Evolutionary conservation across 164 flowering plant genomes (phyloP).

Genomic region (Berberis thunbergii): DNA sequence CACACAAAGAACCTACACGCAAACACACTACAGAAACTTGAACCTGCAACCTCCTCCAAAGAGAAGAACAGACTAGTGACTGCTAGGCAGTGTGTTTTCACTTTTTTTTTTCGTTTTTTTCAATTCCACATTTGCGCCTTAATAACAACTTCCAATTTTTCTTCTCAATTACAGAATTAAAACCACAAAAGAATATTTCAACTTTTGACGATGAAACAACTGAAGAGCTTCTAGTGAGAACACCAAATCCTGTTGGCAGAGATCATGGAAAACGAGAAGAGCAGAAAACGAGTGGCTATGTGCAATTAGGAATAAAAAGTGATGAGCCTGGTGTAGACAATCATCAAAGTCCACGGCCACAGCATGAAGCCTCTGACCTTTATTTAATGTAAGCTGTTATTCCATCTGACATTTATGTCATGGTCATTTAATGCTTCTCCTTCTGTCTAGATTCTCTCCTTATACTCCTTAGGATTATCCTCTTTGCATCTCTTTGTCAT

Average conservation of each 20-base stretch:
- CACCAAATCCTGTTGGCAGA: slow-evolving; percentile 5
- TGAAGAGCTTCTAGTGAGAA: slow-evolving; percentile 7
- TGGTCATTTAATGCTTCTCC: neutral
- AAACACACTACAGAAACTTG: too few relatives aligned
- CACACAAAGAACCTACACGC: too few relatives aligned
- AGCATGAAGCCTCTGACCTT: slow-evolving; percentile 35
- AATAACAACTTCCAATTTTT: too few relatives aligned
- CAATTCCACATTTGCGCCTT: neutral
- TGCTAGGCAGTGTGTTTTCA: neutral
- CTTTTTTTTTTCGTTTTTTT: neutral
- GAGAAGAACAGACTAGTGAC: too few relatives aligned
- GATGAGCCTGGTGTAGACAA: slow-evolving; percentile 12
- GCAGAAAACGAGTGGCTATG: slow-evolving; percentile 13
- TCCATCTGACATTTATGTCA: neutral
- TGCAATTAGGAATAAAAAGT: slow-evolving; percentile 9
- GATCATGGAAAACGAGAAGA: slow-evolving; percentile 9
- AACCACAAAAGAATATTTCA: neutral
- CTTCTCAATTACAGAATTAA: neutral
- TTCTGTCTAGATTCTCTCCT: neutral
- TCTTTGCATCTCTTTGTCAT: neutral
- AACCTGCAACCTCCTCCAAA: too few relatives aligned
- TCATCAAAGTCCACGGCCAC: slow-evolving; percentile 11
- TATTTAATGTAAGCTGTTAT: slow-evolving; percentile 34
- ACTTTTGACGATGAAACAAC: neutral
- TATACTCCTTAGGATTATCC: neutral